A percentile compares a stretch with the other conserved stretches of the same genome.
These are phyloP conservation scores for Sarcomyxa edulis DNA, from an alignment of 768 basidiomycete genomes.

Conservation along the genomic window DNA sequence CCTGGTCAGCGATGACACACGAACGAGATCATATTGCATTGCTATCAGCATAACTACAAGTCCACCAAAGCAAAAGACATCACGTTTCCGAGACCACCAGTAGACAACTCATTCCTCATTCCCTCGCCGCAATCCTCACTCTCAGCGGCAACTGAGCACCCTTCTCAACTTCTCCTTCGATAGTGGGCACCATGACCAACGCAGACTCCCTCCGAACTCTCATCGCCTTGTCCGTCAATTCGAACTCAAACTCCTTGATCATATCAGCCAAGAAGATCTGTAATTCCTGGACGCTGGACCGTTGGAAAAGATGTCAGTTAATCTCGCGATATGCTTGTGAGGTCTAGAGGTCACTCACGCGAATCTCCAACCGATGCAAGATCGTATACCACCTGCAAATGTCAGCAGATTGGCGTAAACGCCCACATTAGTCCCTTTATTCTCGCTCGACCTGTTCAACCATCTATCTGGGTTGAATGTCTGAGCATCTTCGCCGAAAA, in stretches of 20 bases:
- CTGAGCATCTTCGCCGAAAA: conserved; percentile 45
- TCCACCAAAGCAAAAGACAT: no score
- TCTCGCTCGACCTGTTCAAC: conserved; percentile 30
- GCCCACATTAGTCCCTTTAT: conserved; percentile 37
- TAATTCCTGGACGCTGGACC: not conserved
- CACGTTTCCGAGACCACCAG: no score
- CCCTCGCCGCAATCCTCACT: conserved; percentile 26
- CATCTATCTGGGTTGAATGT: conserved; percentile 46
- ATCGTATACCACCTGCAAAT: conserved; percentile 25
- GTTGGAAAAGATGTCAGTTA: not conserved
- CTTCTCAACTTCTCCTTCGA: conserved; percentile 1
- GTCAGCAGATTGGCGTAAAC: conserved; percentile 42
- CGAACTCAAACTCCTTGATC: conserved; percentile 1
- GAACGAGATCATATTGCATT: no score
- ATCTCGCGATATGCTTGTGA: not conserved
- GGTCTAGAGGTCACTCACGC: conserved; percentile 11
- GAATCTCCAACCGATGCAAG: conserved; percentile 34
- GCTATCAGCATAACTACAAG: no score
- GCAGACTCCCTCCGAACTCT: not conserved
- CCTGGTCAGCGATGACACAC: no score
- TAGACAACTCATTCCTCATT: no score
- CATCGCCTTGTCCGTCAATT: not conserved
- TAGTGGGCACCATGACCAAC: conserved; percentile 1
- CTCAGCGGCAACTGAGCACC: conserved; percentile 3
- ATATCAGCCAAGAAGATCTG: conserved; percentile 1